Conservation (phyloP, 1,284 basidiomycete genomes). For the Rhodofomes roseus region DNA sequence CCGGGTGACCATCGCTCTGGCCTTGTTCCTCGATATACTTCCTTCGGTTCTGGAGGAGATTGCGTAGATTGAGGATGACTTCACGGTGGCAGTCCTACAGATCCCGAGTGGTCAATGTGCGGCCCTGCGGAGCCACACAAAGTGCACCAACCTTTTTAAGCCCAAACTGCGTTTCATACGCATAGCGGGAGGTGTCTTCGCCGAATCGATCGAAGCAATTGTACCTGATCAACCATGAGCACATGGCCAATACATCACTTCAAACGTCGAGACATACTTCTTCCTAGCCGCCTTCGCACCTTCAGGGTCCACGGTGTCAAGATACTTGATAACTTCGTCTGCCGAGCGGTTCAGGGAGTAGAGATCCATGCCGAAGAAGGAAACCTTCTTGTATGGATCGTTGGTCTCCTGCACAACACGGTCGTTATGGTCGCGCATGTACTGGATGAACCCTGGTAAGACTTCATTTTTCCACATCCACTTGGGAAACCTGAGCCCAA, state of each 20-base stretch:
- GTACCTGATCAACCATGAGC: constrained; percentile 15
- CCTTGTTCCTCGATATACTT: constrained; percentile 20
- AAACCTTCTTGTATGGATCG: constrained; percentile 19
- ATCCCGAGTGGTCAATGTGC: not conserved
- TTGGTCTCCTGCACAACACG: constrained; percentile 12
- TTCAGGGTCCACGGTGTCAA: constrained; percentile 24
- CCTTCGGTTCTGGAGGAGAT: constrained; percentile 18
- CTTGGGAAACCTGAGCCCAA: constrained; percentile 24
- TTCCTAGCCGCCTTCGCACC: constrained; percentile 24
- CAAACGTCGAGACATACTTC: constrained; percentile 11
- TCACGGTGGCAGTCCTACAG: constrained; percentile 24
- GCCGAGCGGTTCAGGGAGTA: constrained; percentile 26
- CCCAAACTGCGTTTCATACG: constrained; percentile 23
- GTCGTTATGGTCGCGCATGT: constrained; percentile 20
- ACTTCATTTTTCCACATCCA: constrained; percentile 33
- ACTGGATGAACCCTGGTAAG: constrained; percentile 25
- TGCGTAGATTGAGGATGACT: constrained; percentile 22
- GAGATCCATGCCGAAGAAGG: constrained; percentile 28
- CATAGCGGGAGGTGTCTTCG: constrained; percentile 25
- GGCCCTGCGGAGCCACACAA: not conserved
- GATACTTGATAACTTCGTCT: constrained; percentile 23
- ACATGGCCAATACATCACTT: not conserved
- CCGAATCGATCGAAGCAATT: constrained; percentile 29
- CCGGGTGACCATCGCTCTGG: constrained; percentile 12
- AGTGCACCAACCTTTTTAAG: constrained; percentile 18